Conservation (phyloP, 148 eudicot species). For the Rhododendron griersonianum region DNA sequence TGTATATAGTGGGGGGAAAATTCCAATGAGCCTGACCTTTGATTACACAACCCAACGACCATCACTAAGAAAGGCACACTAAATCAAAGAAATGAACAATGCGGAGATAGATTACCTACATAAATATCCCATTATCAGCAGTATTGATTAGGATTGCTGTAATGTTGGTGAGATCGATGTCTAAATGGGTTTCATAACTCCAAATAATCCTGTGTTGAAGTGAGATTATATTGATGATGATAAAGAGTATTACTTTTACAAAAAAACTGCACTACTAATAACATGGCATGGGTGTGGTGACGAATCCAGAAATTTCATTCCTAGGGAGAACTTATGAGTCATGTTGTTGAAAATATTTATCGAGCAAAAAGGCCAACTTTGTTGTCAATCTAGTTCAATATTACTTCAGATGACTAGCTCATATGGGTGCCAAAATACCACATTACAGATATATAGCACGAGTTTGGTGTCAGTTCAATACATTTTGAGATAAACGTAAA, state of each 20-base stretch:
- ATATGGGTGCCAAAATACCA: too few species aligned
- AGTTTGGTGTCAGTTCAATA: too few species aligned
- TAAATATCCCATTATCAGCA: background rate
- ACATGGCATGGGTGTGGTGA: background rate
- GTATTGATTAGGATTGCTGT: background rate
- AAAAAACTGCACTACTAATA: too few species aligned
- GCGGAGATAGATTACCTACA: background rate
- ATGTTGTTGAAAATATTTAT: too few species aligned
- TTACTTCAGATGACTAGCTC: too few species aligned
- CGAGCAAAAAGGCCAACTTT: too few species aligned
- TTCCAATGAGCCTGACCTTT: background rate
- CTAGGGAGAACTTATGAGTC: too few species aligned
- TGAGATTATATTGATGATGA: background rate
- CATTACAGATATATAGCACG: too few species aligned
- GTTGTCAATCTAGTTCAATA: too few species aligned
- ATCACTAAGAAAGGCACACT: background rate
- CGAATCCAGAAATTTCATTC: too few species aligned
- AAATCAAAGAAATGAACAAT: background rate
- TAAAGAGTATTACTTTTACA: background rate
- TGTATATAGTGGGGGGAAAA: background rate
- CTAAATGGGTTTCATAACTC: background rate
- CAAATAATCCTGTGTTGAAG: background rate
- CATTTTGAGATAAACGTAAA: too few species aligned
- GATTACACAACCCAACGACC: background rate
- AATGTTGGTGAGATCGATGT: background rate